Evolutionary conservation across 306 rosid genomes (phyloP).

Genomic region (Calophaca sinica): DNA sequence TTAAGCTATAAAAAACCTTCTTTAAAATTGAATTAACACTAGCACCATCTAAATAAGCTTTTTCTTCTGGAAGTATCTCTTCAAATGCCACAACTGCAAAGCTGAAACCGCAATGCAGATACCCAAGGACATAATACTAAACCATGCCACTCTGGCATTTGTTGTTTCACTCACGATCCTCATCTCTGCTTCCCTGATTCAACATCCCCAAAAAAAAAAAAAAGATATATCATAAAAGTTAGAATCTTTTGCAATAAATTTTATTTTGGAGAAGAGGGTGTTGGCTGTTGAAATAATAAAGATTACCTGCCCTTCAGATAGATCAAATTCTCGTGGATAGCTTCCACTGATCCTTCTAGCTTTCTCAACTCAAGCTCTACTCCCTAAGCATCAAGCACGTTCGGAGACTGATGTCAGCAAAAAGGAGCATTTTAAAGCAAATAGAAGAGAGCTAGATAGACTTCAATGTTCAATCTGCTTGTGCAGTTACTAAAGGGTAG

Average conservation of each 20-base stretch:
- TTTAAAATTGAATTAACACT: conserved; percentile 28
- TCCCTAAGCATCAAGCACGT: conserved; percentile 60
- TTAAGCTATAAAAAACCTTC: background rate
- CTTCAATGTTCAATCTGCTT: conserved; percentile 11
- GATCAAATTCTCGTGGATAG: conserved; percentile 79
- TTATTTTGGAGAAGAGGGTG: background rate
- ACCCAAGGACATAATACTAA: conserved; percentile 75
- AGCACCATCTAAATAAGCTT: conserved; percentile 70
- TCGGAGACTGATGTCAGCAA: conserved; percentile 13
- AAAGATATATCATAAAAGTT: conserved; percentile 11
- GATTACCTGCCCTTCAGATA: conserved; percentile 75
- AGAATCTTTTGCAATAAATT: background rate
- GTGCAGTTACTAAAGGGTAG: background rate
- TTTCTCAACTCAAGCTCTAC: conserved; percentile 86
- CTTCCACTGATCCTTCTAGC: conserved; percentile 85
- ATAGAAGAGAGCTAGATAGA: background rate
- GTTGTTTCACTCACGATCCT: conserved; percentile 79
- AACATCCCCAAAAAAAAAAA: background rate
- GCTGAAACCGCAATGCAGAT: conserved; percentile 77
- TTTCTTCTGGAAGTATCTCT: conserved; percentile 84
- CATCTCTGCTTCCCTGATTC: conserved; percentile 78
- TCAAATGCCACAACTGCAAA: conserved; percentile 86
- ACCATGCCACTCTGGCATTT: conserved; percentile 75
- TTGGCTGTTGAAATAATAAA: background rate
- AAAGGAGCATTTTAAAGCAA: background rate